Evolutionary conservation across 805 yeast species (phyloP).

Genomic region (Candida railenensis): DNA sequence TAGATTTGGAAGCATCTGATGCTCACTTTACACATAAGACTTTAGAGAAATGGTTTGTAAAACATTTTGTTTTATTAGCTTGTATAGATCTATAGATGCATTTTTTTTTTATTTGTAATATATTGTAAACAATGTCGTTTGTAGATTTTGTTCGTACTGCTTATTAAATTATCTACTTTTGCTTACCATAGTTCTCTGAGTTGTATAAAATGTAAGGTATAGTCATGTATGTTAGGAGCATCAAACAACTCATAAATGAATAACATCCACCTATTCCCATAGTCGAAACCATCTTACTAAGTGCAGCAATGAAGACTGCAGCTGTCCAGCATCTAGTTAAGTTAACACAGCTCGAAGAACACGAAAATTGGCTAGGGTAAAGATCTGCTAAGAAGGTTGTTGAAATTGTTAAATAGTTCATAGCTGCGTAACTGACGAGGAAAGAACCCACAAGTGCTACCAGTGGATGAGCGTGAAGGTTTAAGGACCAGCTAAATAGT

Average conservation of each 20-base stretch:
- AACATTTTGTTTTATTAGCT: no score
- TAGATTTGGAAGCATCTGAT: no score
- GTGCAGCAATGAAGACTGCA: slow-evolving; percentile 66
- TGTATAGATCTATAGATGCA: neutral
- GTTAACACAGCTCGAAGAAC: slow-evolving; percentile 69
- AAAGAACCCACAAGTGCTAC: slow-evolving; percentile 56
- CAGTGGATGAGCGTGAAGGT: slow-evolving; percentile 44
- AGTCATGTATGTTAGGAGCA: slow-evolving; percentile 13
- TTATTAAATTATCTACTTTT: no score
- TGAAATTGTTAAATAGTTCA: slow-evolving; percentile 53
- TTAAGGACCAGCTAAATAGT: no score
- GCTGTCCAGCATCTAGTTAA: slow-evolving; percentile 64
- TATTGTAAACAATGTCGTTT: no score
- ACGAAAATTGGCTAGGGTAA: slow-evolving; percentile 64
- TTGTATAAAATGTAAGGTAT: neutral
- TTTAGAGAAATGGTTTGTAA: neutral
- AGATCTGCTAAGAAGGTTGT: slow-evolving; percentile 69
- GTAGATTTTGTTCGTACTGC: no score
- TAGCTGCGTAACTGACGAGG: slow-evolving; percentile 51
- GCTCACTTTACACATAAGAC: neutral
- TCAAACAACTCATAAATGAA: slow-evolving; percentile 58
- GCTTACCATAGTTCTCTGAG: neutral
- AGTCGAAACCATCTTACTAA: slow-evolving; percentile 52
- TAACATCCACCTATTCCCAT: slow-evolving; percentile 75
- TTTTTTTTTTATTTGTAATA: neutral